phyloP scores from a whole-genome alignment of 805 yeast genomes.

The Dipodascopsis tothii region DNA sequence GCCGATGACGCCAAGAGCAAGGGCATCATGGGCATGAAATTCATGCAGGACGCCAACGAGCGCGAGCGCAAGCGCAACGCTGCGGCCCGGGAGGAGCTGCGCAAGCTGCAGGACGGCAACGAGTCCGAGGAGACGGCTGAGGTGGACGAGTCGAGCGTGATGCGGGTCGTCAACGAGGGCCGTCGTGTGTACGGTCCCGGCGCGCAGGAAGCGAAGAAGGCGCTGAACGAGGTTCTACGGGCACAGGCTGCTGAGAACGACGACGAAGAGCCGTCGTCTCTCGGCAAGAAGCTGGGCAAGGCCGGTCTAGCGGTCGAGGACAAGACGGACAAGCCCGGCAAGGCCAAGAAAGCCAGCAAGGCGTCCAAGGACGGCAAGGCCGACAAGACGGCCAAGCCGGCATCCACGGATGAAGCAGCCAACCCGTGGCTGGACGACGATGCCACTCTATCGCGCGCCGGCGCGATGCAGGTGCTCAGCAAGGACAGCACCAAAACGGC shows the following conservation, averaged over 20 bases:
- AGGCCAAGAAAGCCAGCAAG: background rate
- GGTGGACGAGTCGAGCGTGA: constrained; percentile 39
- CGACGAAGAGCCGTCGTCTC: constrained; percentile 8
- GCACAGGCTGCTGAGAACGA: constrained; percentile 16
- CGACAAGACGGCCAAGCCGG: constrained; percentile 4
- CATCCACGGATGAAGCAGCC: constrained; percentile 19
- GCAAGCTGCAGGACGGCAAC: constrained; percentile 42
- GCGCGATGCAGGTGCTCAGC: constrained; percentile 43
- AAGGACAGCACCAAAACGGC: constrained; percentile 43
- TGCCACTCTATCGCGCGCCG: constrained; percentile 37
- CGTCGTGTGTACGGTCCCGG: constrained; percentile 73
- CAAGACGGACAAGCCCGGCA: background rate
- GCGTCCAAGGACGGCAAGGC: constrained; percentile 5
- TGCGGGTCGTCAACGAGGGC: constrained; percentile 54
- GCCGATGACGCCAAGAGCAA: constrained; percentile 35
- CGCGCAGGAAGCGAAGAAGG: constrained; percentile 36
- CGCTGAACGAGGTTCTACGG: constrained; percentile 17
- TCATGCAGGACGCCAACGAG: constrained; percentile 85
- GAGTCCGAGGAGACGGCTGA: constrained; percentile 37
- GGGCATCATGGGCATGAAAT: constrained; percentile 90
- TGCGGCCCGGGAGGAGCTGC: constrained; percentile 45
- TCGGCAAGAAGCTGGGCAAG: constrained; percentile 7
- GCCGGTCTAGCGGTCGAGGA: constrained; percentile 2
- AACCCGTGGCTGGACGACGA: constrained; percentile 33
- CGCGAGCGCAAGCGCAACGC: constrained; percentile 54